Conservation (phyloP, 1,284 basidiomycete genomes). For the Leccinum griseonigrum region DNA sequence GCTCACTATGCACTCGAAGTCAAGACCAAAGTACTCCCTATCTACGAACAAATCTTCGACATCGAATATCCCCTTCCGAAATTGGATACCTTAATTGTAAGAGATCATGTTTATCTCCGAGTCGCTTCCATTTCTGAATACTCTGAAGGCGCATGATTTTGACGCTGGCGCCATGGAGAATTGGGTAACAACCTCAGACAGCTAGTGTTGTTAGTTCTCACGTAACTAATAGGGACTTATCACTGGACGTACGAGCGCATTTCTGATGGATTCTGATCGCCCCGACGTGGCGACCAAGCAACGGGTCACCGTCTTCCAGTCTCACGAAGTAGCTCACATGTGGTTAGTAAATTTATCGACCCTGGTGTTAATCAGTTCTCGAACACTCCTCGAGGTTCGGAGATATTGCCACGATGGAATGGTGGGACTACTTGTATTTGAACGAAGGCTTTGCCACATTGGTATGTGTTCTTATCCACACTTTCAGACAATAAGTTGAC, state of each 20-base stretch:
- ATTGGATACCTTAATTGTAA: conserved; percentile 81
- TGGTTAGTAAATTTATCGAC: conserved; percentile 46
- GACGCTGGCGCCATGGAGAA: conserved; percentile 96
- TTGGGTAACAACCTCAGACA: conserved; percentile 47
- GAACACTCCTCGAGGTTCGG: conserved; percentile 60
- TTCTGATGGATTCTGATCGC: conserved; percentile 80
- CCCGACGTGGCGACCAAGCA: conserved; percentile 79
- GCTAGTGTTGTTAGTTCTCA: conserved; percentile 1
- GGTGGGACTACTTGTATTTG: conserved; percentile 91
- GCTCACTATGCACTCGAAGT: conserved; percentile 86
- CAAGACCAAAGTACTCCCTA: conserved; percentile 80
- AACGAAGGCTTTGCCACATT: conserved; percentile 90
- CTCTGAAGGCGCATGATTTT: conserved; percentile 71
- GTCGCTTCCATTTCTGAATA: neutral
- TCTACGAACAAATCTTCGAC: conserved; percentile 94
- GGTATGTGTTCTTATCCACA: conserved; percentile 40
- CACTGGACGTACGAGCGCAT: conserved; percentile 83
- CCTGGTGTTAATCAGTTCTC: conserved; percentile 1
- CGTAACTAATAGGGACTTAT: conserved; percentile 66
- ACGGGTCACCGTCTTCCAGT: conserved; percentile 74
- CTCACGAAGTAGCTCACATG: conserved; percentile 85
- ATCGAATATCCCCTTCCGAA: conserved; percentile 93
- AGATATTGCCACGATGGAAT: conserved; percentile 90
- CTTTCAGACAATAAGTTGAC: conserved; percentile 2
- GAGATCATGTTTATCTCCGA: conserved; percentile 19